A percentile compares a stretch with the other conserved stretches of the same genome.
phyloP scores from a whole-genome alignment of 805 yeast genomes.

The Starmerella stigmatis region DNA sequence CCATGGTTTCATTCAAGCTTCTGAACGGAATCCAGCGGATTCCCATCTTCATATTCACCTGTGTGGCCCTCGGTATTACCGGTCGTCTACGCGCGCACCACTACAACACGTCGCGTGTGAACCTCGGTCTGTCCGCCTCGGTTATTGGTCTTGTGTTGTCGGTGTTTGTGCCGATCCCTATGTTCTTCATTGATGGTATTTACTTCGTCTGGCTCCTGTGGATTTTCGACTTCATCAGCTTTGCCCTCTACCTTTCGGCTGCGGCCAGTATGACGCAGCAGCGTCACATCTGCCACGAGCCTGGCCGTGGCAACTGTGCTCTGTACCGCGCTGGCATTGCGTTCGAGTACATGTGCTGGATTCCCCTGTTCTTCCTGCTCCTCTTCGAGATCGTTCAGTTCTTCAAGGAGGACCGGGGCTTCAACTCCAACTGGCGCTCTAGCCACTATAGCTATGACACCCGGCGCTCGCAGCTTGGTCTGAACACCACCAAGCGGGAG shows the following conservation, averaged over 20 bases:
- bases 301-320: constrained; percentile 16
- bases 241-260: constrained; percentile 17
- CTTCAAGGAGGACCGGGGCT: constrained; percentile 7
- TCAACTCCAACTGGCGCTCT: not conserved
- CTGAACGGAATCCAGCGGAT: constrained; percentile 41
- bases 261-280: constrained; percentile 15
- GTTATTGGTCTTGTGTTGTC: constrained; percentile 16
- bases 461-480: not conserved
- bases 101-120: constrained; percentile 14
- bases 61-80: constrained; percentile 72
- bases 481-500: constrained; percentile 1
- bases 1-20: not conserved
- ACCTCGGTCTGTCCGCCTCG: constrained; percentile 20
- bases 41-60: constrained; percentile 60
- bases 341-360: constrained; percentile 23
- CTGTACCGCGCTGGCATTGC: constrained; percentile 18
- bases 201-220: constrained; percentile 1
- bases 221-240: constrained; percentile 18
- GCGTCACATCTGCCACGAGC: constrained; percentile 15
- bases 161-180: constrained; percentile 7
- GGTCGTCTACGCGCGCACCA: constrained; percentile 29
- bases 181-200: constrained; percentile 8
- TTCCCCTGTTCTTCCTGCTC: constrained; percentile 14
- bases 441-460: constrained; percentile 3
- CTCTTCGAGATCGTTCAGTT: constrained; percentile 15